phyloP scores from a whole-genome alignment of 495 filamentous ascomycete genomes.

The Penicillium goetzii region DNA sequence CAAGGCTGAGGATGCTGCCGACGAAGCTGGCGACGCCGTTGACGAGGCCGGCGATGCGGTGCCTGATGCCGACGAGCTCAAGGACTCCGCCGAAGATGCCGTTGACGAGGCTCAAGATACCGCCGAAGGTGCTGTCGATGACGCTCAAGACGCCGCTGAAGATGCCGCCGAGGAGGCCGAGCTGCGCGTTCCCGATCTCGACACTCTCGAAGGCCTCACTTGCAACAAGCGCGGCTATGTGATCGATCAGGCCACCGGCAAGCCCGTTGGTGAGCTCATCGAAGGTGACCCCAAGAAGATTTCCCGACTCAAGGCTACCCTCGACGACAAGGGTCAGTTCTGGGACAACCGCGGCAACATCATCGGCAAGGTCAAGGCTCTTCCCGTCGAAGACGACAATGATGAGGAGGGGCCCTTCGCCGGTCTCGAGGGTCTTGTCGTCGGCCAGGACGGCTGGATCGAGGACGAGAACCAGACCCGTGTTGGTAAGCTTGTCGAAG shows the following conservation, averaged over 20 bases:
- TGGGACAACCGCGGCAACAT: conserved; percentile 63
- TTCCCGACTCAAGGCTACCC: conserved; percentile 54
- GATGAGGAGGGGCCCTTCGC: conserved; percentile 65
- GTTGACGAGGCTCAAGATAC: conserved; percentile 33
- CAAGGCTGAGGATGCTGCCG: conserved; percentile 26
- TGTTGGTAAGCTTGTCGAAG: conserved; percentile 62
- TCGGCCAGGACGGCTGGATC: conserved; percentile 61
- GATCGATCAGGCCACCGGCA: conserved; percentile 52
- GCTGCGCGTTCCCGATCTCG: conserved; percentile 55
- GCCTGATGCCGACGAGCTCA: conserved; percentile 23
- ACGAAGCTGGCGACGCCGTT: conserved; percentile 28
- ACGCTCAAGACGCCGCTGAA: conserved; percentile 35
- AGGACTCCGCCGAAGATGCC: conserved; percentile 34
- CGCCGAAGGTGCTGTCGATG: conserved; percentile 34
- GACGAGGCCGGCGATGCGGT: conserved; percentile 34
- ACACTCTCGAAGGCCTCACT: conserved; percentile 61
- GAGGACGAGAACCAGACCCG: conserved; percentile 62
- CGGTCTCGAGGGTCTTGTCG: conserved; percentile 64
- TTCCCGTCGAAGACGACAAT: conserved; percentile 58
- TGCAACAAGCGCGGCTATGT: conserved; percentile 67
- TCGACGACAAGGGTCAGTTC: conserved; percentile 66
- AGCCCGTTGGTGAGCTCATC: conserved; percentile 59
- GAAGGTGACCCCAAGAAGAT: conserved; percentile 65
- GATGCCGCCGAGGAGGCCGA: conserved; percentile 39
- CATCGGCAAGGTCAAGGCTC: conserved; percentile 60